Percentiles rank a stretch among this genome's conserved stretches.
phyloP scores from a whole-genome alignment of 768 basidiomycete species.

The Panus rudis region DNA sequence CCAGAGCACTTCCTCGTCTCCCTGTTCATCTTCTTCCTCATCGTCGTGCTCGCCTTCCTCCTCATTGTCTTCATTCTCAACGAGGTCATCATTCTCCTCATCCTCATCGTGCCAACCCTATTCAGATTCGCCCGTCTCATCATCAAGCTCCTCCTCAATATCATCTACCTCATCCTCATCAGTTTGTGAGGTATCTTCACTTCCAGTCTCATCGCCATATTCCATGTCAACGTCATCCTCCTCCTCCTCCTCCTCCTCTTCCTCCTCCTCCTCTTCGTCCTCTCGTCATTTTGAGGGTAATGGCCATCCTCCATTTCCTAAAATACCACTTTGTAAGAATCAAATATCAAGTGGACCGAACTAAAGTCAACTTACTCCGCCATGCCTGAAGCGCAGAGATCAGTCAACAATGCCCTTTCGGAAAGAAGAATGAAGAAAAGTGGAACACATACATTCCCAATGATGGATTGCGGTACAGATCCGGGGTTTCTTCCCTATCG shows the following conservation, averaged over 20 bases:
- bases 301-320: constrained; percentile 85
- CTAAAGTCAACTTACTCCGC: constrained; percentile 54
- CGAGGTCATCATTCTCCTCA: too few species aligned
- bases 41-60: constrained; percentile 39
- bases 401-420: too few species aligned
- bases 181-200: constrained; percentile 72
- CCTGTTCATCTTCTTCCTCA: constrained; percentile 31
- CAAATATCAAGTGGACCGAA: constrained; percentile 2
- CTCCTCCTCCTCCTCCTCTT: constrained; percentile 72
- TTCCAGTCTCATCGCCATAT: constrained; percentile 76
- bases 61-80: constrained; percentile 47
- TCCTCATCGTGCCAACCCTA: constrained; percentile 60
- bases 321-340: constrained; percentile 12
- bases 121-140: constrained; percentile 47
- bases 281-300: constrained; percentile 63
- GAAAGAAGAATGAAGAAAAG: too few species aligned
- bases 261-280: too few species aligned
- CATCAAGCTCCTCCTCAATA: constrained; percentile 58
- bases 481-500: constrained; percentile 76
- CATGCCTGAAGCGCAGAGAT: constrained; percentile 40
- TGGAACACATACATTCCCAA: constrained; percentile 79
- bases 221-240: constrained; percentile 87
- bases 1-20: constrained; percentile 36
- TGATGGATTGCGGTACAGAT: constrained; percentile 93
- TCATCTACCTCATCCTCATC: constrained; percentile 69